A percentile compares a stretch with the other conserved stretches of the same genome.
phyloP scores from a whole-genome alignment of 345 rosid genomes.

The Euclidium syriacum region DNA sequence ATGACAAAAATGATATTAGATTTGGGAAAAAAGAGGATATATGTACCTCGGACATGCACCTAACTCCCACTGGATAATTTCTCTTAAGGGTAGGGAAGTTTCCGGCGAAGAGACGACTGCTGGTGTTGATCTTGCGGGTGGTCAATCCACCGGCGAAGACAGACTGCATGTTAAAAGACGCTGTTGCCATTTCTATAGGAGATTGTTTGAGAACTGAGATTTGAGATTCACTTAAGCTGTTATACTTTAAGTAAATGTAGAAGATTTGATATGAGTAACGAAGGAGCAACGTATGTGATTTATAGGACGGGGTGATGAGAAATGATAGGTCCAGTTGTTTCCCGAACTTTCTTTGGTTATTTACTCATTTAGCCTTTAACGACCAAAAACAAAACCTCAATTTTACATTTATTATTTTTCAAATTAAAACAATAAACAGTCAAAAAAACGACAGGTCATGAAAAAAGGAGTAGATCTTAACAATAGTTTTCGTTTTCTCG shows the following conservation, averaged over 20 bases:
- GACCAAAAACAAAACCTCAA: no score
- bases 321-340: conserved; percentile 19
- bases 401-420: background rate
- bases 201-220: no score
- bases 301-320: conserved; percentile 20
- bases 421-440: background rate
- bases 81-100: conserved; percentile 22
- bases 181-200: conserved; percentile 35
- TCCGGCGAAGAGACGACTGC: conserved; percentile 17
- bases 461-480: background rate
- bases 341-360: background rate
- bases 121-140: conserved; percentile 19
- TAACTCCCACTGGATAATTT: conserved; percentile 24
- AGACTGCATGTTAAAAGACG: conserved; percentile 37
- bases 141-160: conserved; percentile 30
- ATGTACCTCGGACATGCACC: conserved; percentile 45
- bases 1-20: background rate
- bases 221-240: background rate
- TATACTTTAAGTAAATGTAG: background rate
- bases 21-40: background rate
- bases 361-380: conserved; percentile 23
- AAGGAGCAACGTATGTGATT: conserved; percentile 10
- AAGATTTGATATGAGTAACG: conserved; percentile 3
- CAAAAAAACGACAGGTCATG: conserved; percentile 11
- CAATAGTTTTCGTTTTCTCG: background rate